phyloP scores from a whole-genome alignment of 495 filamentous ascomycete species.

The Astrothelium subdiscretum region DNA sequence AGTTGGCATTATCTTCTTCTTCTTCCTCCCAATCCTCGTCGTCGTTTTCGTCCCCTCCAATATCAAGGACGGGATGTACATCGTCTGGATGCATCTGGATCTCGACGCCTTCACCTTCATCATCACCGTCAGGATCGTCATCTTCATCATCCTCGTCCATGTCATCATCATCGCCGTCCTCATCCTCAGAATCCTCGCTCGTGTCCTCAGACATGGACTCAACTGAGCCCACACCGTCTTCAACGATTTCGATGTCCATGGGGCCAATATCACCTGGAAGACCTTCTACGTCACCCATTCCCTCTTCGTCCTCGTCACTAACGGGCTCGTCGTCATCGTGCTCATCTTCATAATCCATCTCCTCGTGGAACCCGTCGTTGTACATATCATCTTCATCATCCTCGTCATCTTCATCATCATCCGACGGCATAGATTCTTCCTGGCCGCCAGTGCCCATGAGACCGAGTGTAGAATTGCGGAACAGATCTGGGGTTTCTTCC shows the following conservation, averaged over 20 bases:
- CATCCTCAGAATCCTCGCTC: conserved; percentile 47
- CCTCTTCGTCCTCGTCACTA: conserved; percentile 80
- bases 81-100: conserved; percentile 35
- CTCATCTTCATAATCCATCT: conserved; percentile 79
- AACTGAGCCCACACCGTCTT: conserved; percentile 48
- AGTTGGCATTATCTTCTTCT: conserved; percentile 40
- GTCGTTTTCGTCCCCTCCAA: conserved; percentile 37
- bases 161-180: conserved; percentile 61
- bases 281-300: conserved; percentile 75
- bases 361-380: conserved; percentile 57
- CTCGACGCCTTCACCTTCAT: conserved; percentile 45
- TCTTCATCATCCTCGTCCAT: conserved; percentile 42
- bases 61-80: conserved; percentile 5
- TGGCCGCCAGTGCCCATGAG: conserved; percentile 70
- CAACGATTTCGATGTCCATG: conserved; percentile 74
- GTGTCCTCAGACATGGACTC: conserved; percentile 23
- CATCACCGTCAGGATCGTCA: conserved; percentile 37
- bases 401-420: conserved; percentile 64
- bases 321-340: conserved; percentile 67
- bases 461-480: conserved; percentile 88
- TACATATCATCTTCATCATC: conserved; percentile 31
- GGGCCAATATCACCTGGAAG: conserved; percentile 58
- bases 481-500: conserved; percentile 94
- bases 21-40: conserved; percentile 46
- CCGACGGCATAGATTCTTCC: conserved; percentile 57